A percentile compares a stretch with the other conserved stretches of the same genome.
Evolutionary conservation across 108 stramenopile species (phyloP).

Genomic region (Cyclotella distinguenda): DNA sequence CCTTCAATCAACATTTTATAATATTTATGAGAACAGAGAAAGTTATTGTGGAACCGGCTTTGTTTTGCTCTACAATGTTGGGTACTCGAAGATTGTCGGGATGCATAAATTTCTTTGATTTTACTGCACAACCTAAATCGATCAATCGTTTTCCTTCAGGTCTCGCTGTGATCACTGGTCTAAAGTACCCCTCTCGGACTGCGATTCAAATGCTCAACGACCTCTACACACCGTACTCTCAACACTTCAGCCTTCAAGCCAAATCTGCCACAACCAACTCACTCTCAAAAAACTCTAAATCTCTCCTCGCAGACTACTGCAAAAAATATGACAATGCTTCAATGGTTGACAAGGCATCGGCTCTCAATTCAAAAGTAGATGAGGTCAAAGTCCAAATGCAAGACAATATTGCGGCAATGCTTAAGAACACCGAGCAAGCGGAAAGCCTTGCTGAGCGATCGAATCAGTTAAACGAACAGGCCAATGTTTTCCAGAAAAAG

Average conservation of each 20-base stretch:
- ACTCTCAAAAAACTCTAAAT: slow-evolving; percentile 78
- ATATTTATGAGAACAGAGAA: too few relatives aligned
- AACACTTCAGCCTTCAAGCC: slow-evolving; percentile 65
- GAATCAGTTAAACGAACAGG: slow-evolving; percentile 88
- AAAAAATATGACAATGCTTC: slow-evolving; percentile 83
- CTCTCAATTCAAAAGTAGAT: slow-evolving; percentile 78
- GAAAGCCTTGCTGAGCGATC: slow-evolving; percentile 77
- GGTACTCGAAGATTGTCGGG: background rate
- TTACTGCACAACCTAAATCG: background rate
- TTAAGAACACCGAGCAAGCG: slow-evolving; percentile 86
- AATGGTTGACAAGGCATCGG: slow-evolving; percentile 83
- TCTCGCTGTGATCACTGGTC: slow-evolving; percentile 82
- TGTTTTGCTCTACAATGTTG: background rate
- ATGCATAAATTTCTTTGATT: background rate
- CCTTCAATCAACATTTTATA: too few relatives aligned
- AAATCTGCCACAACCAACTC: slow-evolving; percentile 72
- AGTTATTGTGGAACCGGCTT: too few relatives aligned
- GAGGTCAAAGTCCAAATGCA: slow-evolving; percentile 86
- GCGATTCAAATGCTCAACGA: slow-evolving; percentile 79
- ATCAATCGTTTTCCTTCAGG: slow-evolving; percentile 42
- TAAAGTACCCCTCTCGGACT: slow-evolving; percentile 81
- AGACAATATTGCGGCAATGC: slow-evolving; percentile 83
- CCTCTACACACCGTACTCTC: slow-evolving; percentile 67
- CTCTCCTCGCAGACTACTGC: slow-evolving; percentile 54
- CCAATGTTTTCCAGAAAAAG: slow-evolving; percentile 86